phyloP scores from a whole-genome alignment of 192 early-diverging fungal genomes.

The Entrophospora sp. region DNA sequence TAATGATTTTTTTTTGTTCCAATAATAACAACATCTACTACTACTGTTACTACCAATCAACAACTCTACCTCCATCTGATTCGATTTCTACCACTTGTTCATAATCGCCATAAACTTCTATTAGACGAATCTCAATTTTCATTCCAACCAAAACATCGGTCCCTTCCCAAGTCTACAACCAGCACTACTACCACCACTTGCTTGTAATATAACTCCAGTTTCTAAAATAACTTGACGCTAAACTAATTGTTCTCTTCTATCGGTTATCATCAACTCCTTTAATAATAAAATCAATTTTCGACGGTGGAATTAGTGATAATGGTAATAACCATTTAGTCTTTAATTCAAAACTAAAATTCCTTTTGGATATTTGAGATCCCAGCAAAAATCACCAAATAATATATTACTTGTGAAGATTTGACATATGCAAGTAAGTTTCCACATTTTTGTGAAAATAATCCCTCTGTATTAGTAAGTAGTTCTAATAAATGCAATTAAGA shows the following conservation, averaged over 20 bases:
- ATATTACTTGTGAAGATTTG: no score
- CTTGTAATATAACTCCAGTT: conserved; percentile 81
- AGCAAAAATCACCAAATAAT: no score
- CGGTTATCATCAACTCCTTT: conserved; percentile 71
- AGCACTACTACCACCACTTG: conserved; percentile 82
- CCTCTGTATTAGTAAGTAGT: no score
- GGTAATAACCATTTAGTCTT: no score
- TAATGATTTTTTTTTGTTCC: background rate
- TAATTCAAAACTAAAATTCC: no score
- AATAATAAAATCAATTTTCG: conserved; percentile 76
- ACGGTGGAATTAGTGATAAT: conserved; percentile 55
- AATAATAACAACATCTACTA: no score
- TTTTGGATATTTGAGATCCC: no score
- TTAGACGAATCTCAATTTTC: conserved; percentile 81
- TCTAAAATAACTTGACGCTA: conserved; percentile 73
- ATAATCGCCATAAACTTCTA: conserved; percentile 48
- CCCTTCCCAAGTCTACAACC: conserved; percentile 73
- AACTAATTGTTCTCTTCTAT: conserved; percentile 75
- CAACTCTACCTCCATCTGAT: conserved; percentile 54
- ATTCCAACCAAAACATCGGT: conserved; percentile 92
- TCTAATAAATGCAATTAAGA: no score
- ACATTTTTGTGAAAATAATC: no score
- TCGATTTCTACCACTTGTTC: conserved; percentile 25
- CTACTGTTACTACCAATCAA: conserved; percentile 90
- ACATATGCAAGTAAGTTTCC: no score